Evolutionary conservation across 345 rosid species (phyloP).

Genomic region (Laguncularia racemosa): DNA sequence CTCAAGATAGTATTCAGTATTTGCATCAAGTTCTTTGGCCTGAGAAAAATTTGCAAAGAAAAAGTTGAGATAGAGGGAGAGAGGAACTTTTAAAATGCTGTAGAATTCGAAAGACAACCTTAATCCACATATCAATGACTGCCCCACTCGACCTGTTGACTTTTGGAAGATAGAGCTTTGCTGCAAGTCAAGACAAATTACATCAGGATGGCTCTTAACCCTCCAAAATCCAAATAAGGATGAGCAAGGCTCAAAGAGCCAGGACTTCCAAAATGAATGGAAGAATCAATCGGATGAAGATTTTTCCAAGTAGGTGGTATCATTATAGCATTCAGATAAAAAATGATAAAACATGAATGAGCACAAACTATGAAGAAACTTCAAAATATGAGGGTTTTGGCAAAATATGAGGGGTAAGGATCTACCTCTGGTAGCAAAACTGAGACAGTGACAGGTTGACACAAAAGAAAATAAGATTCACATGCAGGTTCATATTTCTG

Average conservation of each 20-base stretch:
- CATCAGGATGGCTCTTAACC: neutral
- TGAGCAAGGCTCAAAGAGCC: neutral
- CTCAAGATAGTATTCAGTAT: constrained; percentile 57
- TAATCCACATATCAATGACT: constrained; percentile 80
- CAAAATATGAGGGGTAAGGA: no score
- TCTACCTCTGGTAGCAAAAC: no score
- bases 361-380: no score
- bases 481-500: no score
- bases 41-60: constrained; percentile 10
- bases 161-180: constrained; percentile 68
- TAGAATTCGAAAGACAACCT: constrained; percentile 29
- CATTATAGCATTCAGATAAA: no score
- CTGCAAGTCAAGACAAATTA: constrained; percentile 33
- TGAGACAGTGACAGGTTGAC: no score
- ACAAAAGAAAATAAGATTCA: no score
- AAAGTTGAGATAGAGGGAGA: constrained; percentile 4
- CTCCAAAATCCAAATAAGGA: no score
- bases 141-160: constrained; percentile 72
- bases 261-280: neutral
- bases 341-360: no score
- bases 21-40: constrained; percentile 82
- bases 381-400: no score
- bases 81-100: neutral
- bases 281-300: no score
- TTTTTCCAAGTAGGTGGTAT: no score